Evolutionary conservation across 2,329 filamentous ascomycete genomes (phyloP).

Genomic region (Myrmaecium sp.): DNA sequence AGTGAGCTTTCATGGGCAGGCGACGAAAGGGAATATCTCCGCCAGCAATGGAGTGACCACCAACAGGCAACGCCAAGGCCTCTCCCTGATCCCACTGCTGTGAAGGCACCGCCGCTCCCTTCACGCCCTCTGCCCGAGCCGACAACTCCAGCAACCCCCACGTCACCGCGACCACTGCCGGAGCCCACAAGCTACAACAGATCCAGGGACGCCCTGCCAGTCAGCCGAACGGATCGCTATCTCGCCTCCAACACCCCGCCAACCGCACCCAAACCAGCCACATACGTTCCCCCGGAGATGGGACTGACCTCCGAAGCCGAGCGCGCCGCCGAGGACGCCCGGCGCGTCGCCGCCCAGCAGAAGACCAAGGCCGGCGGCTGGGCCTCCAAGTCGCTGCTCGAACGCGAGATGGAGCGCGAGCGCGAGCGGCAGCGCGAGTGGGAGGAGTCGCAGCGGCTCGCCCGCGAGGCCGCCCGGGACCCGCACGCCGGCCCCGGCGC

Average conservation of each 20-base stretch:
- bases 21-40: slow-evolving; percentile 48
- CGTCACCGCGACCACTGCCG: slow-evolving; percentile 13
- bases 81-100: slow-evolving; percentile 11
- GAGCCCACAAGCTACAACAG: slow-evolving; percentile 12
- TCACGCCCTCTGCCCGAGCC: slow-evolving; percentile 34
- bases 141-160: slow-evolving; percentile 5
- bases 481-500: slow-evolving; percentile 45
- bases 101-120: slow-evolving; percentile 14
- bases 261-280: slow-evolving; percentile 22
- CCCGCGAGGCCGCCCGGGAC: slow-evolving; percentile 37
- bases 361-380: slow-evolving; percentile 46
- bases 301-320: slow-evolving; percentile 41
- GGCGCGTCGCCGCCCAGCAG: slow-evolving; percentile 39
- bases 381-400: slow-evolving; percentile 54
- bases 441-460: slow-evolving; percentile 57
- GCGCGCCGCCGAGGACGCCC: slow-evolving; percentile 44
- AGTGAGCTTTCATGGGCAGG: slow-evolving; percentile 47
- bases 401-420: slow-evolving; percentile 69
- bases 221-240: slow-evolving; percentile 40
- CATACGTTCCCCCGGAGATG: slow-evolving; percentile 31
- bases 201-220: slow-evolving; percentile 9
- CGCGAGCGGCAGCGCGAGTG: slow-evolving; percentile 61
- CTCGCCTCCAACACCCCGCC: slow-evolving; percentile 39
- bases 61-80: slow-evolving; percentile 18
- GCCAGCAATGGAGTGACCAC: slow-evolving; percentile 35